phyloP scores from a whole-genome alignment of 2,329 filamentous ascomycete species.

The Xylaria arbuscula region DNA sequence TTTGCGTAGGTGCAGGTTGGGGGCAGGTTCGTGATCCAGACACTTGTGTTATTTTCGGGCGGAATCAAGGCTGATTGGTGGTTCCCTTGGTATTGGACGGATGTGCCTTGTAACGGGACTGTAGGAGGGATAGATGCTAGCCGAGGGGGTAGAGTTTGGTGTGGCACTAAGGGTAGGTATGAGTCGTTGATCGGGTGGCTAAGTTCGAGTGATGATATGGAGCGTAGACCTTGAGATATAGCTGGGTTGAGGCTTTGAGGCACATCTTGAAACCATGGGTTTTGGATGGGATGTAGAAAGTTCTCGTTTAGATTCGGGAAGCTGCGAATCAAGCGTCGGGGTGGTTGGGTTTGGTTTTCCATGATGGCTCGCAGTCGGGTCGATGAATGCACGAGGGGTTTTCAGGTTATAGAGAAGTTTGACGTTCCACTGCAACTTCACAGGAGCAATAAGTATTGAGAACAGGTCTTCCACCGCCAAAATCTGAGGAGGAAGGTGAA shows the following conservation, averaged over 20 bases:
- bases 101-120: not conserved
- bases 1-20: conserved; percentile 7
- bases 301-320: no score
- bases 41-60: conserved; percentile 11
- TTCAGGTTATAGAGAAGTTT: not conserved
- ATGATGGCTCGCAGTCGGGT: not conserved
- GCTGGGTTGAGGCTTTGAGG: no score
- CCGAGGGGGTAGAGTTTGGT: not conserved
- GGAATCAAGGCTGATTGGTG: not conserved
- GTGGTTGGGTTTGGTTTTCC: not conserved
- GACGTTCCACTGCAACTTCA: not conserved
- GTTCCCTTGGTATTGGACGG: not conserved
- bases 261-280: no score
- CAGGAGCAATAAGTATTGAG: not conserved
- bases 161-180: not conserved
- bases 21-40: conserved; percentile 34
- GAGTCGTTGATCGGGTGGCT: not conserved
- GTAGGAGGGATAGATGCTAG: no score
- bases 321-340: no score
- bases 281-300: no score
- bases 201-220: not conserved
- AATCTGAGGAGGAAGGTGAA: not conserved
- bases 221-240: not conserved
- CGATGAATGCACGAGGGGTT: not conserved
- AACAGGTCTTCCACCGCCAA: no score